phyloP scores from a whole-genome alignment of 1,284 basidiomycete genomes.

The Prillingera fragicola region DNA sequence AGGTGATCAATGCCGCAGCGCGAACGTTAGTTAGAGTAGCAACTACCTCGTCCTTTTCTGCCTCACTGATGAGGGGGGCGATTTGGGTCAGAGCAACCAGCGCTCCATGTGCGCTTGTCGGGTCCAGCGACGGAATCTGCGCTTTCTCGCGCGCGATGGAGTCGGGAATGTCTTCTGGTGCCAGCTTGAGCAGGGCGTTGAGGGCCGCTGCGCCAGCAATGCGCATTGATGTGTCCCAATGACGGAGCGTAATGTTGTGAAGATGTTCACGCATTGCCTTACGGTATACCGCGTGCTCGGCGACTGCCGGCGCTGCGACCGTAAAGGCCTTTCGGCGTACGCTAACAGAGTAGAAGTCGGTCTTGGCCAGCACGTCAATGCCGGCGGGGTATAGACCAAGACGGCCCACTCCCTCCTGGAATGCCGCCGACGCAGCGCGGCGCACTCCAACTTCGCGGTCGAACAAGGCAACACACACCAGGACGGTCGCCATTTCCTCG shows the following conservation, averaged over 20 bases:
- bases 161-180: constrained; percentile 20
- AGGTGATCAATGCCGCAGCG: constrained; percentile 57
- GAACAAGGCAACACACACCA: constrained; percentile 74
- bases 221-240: constrained; percentile 85
- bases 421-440: constrained; percentile 95
- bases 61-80: constrained; percentile 49
- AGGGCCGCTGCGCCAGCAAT: constrained; percentile 73
- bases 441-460: constrained; percentile 94
- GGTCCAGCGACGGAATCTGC: constrained; percentile 62
- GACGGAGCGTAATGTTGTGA: constrained; percentile 66
- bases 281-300: constrained; percentile 67
- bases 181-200: constrained; percentile 60
- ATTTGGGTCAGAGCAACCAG: constrained; percentile 68
- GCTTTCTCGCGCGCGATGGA: constrained; percentile 37
- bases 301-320: constrained; percentile 75
- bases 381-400: constrained; percentile 85
- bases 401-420: constrained; percentile 93
- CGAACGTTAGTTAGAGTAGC: too few species aligned
- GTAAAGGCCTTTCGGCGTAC: constrained; percentile 78
- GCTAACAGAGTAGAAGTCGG: constrained; percentile 92
- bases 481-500: constrained; percentile 59
- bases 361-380: constrained; percentile 83
- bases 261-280: constrained; percentile 67
- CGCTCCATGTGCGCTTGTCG: constrained; percentile 72
- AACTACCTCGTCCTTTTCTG: constrained; percentile 49